Evolutionary conservation across 805 yeast species (phyloP).

Genomic region (Candida incommunis): DNA sequence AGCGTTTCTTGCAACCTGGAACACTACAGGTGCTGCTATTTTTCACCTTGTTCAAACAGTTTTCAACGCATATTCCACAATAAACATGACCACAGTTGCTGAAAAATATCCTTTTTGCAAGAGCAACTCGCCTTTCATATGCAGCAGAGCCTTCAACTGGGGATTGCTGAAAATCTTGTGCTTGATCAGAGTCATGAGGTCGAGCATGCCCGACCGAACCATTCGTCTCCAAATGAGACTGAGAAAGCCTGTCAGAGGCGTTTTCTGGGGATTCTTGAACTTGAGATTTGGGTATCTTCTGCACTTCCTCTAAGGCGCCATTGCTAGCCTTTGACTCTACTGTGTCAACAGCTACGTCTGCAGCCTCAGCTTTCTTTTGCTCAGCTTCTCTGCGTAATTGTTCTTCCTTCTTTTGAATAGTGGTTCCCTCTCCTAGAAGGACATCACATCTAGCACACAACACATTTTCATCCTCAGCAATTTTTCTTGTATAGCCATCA

Average conservation of each 20-base stretch:
- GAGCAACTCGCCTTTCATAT: not conserved
- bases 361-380: not conserved
- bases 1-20: not conserved
- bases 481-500: slow-evolving; percentile 14
- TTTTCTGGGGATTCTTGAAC: too few species aligned
- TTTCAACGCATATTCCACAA: not conserved
- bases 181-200: too few species aligned
- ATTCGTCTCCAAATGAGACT: too few species aligned
- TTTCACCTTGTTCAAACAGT: not conserved
- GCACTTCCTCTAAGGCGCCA: too few species aligned
- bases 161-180: too few species aligned
- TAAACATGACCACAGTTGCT: not conserved
- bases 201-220: too few species aligned
- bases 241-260: too few species aligned
- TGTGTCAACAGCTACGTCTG: not conserved
- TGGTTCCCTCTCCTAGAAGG: slow-evolving; percentile 40
- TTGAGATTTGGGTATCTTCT: too few species aligned
- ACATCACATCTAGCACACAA: slow-evolving; percentile 61
- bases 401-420: not conserved
- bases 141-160: too few species aligned
- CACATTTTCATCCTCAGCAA: slow-evolving; percentile 25
- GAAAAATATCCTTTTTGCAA: not conserved
- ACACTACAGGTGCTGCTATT: not conserved
- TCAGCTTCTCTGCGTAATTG: too few species aligned
- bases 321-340: too few species aligned